Evolutionary conservation across 805 yeast species (phyloP), one percentile per base, ranked within the genome.

Genomic region (Saccharomycopsis selenospora): DNA sequence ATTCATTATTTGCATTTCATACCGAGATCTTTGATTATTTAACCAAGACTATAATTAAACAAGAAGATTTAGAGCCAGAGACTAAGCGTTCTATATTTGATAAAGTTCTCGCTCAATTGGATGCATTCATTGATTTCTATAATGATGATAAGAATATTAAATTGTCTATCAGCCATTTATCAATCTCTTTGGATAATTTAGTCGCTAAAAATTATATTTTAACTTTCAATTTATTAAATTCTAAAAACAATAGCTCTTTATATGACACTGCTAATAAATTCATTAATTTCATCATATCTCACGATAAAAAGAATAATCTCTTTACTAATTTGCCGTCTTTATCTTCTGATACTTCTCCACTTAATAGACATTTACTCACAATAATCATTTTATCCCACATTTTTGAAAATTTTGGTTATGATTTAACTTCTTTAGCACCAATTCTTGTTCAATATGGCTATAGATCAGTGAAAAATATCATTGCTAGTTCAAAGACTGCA

Each of bases 251-350:
- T 23, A 45, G 48, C 30, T 27, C 51, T 14, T 42, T 63, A 27
- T 63, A 57, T 42, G 64, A 63, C 47, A 57, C 56, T 2, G 54
- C 64, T 17, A 61, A 61, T 49, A 58, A 57, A 42, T 57, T 62
- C 44, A 59, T 63, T n/a, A 51, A 59, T 13, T 52, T 56, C 6
- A 54, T 61, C 33, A 56, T 59, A 4, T 61, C 23, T 26, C 47
- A 41, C 25, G 55, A 52, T 38, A 52, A 61, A 36, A 51, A 50
- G 30, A 41, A 45, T 25, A 41, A 27, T 3, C 23, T 50, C 13
- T 46, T 45, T 23, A 36, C 44, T 4, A 41, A 27, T 13, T 23
- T 14, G n/a, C 5, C 11, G 4, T 22, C 43, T 11, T 28, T 55
- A 3, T 20, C 36, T 2, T 43, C 50, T 7, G 47, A 45, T 3